A percentile compares a stretch with the other conserved stretches of the same genome.
Evolutionary conservation across 176 grass and related monocot genomes (phyloP).

Genomic region (Zizania latifolia): DNA sequence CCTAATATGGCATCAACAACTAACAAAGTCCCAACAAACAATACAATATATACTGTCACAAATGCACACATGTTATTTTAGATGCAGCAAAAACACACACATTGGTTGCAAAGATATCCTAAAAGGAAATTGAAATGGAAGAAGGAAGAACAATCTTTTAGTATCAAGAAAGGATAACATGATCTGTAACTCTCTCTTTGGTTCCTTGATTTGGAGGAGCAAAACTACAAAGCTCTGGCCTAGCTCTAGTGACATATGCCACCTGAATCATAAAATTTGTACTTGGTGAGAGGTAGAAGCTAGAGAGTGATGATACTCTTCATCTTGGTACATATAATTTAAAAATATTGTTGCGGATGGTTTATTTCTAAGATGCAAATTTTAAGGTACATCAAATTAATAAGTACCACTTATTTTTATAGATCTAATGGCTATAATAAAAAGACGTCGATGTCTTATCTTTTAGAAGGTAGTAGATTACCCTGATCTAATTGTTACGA

Average conservation of each 20-base stretch:
- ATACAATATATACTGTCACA: background rate
- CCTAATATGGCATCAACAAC: background rate
- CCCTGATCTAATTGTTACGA: too few relatives aligned
- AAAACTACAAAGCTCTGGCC: background rate
- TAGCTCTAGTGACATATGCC: background rate
- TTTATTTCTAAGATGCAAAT: too few relatives aligned
- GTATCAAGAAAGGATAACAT: background rate
- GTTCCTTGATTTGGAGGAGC: background rate
- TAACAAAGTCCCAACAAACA: too few relatives aligned
- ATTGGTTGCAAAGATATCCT: background rate
- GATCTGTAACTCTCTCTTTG: background rate
- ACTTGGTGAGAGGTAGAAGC: background rate
- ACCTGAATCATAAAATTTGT: conserved; percentile 7
- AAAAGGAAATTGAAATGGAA: background rate
- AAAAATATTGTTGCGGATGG: too few relatives aligned
- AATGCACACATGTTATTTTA: background rate
- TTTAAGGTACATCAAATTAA: too few relatives aligned
- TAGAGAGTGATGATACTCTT: background rate
- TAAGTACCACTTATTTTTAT: too few relatives aligned
- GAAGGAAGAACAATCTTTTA: background rate
- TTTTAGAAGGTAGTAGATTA: too few relatives aligned
- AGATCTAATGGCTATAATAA: too few relatives aligned
- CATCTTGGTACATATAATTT: background rate
- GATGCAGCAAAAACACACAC: background rate
- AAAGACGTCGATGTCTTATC: too few relatives aligned